phyloP scores from a whole-genome alignment of 2,329 filamentous ascomycete genomes.

The Neonectria neomacrospora region DNA sequence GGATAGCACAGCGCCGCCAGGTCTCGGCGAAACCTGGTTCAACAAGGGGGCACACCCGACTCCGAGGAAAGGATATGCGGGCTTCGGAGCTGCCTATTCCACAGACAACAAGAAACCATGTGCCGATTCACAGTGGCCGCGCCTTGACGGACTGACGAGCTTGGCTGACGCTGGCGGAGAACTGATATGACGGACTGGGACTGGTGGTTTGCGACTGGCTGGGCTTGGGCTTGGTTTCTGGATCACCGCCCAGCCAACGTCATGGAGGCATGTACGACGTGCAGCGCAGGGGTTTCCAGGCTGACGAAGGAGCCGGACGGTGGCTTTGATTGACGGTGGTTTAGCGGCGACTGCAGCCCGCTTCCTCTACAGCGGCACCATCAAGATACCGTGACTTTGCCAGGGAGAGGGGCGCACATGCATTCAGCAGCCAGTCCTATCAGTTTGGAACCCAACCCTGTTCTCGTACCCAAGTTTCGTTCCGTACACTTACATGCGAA shows the following conservation, averaged over 20 bases:
- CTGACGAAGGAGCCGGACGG: slow-evolving; percentile 43
- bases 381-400: slow-evolving; percentile 23
- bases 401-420: slow-evolving; percentile 20
- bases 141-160: slow-evolving; percentile 28
- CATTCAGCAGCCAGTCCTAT: slow-evolving; percentile 18
- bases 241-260: slow-evolving; percentile 39
- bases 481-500: slow-evolving; percentile 11
- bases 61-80: slow-evolving; percentile 27
- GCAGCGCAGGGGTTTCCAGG: slow-evolving; percentile 38
- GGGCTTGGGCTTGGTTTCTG: slow-evolving; percentile 40
- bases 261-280: slow-evolving; percentile 40
- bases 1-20: slow-evolving; percentile 28
- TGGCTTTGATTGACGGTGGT: slow-evolving; percentile 45
- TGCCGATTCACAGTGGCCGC: slow-evolving; percentile 35
- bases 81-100: slow-evolving; percentile 20
- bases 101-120: slow-evolving; percentile 31
- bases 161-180: slow-evolving; percentile 38
- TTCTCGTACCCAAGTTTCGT: background rate
- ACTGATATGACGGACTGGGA: slow-evolving; percentile 36
- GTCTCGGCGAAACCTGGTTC: slow-evolving; percentile 35
- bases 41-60: slow-evolving; percentile 22
- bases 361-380: slow-evolving; percentile 14
- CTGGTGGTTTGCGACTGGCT: slow-evolving; percentile 38
- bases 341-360: slow-evolving; percentile 29
- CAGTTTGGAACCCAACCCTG: slow-evolving; percentile 11